Evolutionary conservation across 208 protist genomes (phyloP).

Genomic region (Kentomonas sorsogonicus): DNA sequence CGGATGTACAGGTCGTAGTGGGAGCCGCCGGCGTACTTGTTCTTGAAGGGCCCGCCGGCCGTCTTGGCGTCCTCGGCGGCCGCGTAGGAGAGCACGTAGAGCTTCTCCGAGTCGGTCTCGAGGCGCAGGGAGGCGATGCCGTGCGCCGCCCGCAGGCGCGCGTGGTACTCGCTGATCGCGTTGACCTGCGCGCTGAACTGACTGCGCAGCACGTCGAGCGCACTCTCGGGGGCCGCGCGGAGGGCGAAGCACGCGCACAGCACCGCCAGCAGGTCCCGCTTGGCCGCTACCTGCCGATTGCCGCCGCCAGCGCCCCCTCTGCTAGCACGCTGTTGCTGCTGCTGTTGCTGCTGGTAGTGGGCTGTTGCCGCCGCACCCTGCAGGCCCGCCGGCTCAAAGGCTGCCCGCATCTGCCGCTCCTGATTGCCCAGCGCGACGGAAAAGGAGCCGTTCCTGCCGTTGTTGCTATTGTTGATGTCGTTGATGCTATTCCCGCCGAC

Average conservation of each 20-base stretch:
- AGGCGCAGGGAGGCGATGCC: conserved; percentile 22
- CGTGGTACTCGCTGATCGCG: conserved; percentile 42
- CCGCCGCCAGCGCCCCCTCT: conserved; percentile 3
- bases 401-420: too few relatives aligned
- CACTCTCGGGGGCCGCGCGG: conserved; percentile 33
- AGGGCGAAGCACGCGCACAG: conserved; percentile 68
- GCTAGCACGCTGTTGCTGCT: not conserved
- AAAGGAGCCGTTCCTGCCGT: too few relatives aligned
- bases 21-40: conserved; percentile 37
- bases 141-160: conserved; percentile 24
- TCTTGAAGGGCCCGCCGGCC: conserved; percentile 18
- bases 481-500: not conserved
- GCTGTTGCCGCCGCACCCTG: too few relatives aligned
- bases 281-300: too few relatives aligned
- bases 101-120: conserved; percentile 17
- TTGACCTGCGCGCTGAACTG: conserved; percentile 48
- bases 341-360: conserved; percentile 6
- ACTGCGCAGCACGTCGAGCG: conserved; percentile 59
- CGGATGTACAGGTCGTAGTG: conserved; percentile 25
- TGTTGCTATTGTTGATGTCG: too few relatives aligned
- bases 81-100: conserved; percentile 36
- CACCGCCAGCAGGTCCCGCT: conserved; percentile 24
- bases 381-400: too few relatives aligned
- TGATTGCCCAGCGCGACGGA: too few relatives aligned
- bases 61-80: conserved; percentile 24